Conservation (phyloP, 1,284 basidiomycete genomes). For the Ustilago cynodontis region DNA sequence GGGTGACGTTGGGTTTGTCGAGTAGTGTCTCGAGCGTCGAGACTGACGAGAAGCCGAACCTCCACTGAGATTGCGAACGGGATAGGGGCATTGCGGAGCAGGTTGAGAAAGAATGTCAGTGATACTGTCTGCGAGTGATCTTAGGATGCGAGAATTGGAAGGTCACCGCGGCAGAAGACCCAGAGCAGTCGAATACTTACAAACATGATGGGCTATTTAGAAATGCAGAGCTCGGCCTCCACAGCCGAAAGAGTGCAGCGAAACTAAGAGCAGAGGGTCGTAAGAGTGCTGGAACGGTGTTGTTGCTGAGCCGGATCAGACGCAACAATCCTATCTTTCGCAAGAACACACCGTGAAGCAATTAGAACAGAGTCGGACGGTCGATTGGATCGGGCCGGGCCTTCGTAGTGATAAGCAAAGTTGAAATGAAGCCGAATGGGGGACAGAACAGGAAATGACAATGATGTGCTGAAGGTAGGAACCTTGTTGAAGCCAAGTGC, state of each 20-base stretch:
- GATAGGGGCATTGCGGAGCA: not conserved
- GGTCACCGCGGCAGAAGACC: no score
- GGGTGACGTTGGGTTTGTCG: constrained; percentile 71
- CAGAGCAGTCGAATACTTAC: constrained; percentile 16
- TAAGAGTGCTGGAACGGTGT: no score
- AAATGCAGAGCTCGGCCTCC: constrained; percentile 11
- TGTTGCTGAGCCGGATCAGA: no score
- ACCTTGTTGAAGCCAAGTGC: not conserved
- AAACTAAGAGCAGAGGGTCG: not conserved
- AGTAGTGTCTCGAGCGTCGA: constrained; percentile 66
- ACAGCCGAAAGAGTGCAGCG: not conserved
- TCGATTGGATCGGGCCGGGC: not conserved
- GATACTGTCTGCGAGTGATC: not conserved
- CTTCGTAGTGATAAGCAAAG: not conserved
- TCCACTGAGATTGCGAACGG: constrained; percentile 49
- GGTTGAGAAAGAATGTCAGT: not conserved
- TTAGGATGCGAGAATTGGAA: not conserved
- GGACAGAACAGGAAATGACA: not conserved
- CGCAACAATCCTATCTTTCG: not conserved
- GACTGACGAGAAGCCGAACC: constrained; percentile 66
- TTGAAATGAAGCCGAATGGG: constrained; percentile 7
- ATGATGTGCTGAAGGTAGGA: not conserved
- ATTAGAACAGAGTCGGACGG: not conserved
- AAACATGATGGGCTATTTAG: constrained; percentile 31
- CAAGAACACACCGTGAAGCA: not conserved